Evolutionary conservation across 768 basidiomycete genomes (phyloP).

Genomic region (Mrakia hoshinonis): DNA sequence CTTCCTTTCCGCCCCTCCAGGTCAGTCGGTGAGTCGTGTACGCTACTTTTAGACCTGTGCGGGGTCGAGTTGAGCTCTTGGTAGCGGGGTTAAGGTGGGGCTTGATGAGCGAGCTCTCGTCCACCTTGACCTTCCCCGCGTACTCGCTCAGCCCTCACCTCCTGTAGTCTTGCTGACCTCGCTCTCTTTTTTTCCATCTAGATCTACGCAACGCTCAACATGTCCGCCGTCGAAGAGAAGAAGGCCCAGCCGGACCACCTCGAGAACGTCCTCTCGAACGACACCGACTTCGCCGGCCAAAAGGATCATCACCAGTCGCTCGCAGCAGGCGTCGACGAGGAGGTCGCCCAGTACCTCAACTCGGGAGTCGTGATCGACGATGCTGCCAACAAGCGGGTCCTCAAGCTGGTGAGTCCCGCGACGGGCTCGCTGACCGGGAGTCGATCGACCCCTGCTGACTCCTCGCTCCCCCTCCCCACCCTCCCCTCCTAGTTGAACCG

Average conservation of each 20-base stretch:
- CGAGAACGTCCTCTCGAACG: not conserved
- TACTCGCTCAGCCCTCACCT: too few relatives aligned
- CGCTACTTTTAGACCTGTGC: too few relatives aligned
- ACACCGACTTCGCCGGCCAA: not conserved
- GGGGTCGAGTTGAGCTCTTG: too few relatives aligned
- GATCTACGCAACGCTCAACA: not conserved
- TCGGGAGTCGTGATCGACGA: slow-evolving; percentile 10
- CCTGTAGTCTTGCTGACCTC: not conserved
- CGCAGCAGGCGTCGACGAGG: not conserved
- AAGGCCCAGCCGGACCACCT: not conserved
- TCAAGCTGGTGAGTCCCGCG: not conserved
- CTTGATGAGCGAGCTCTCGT: too few relatives aligned
- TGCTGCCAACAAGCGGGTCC: slow-evolving; percentile 5
- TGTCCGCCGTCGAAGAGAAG: slow-evolving; percentile 1
- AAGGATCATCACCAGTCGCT: not conserved
- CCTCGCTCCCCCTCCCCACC: slow-evolving; percentile 30
- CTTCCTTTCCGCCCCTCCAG: too few relatives aligned
- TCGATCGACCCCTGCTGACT: not conserved
- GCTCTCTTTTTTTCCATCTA: not conserved
- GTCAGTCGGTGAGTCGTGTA: too few relatives aligned
- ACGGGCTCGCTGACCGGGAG: not conserved
- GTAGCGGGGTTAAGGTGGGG: too few relatives aligned
- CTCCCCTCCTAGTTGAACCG: slow-evolving; percentile 40
- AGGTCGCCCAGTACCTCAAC: slow-evolving; percentile 13
- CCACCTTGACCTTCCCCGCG: too few relatives aligned